Conservation (phyloP, 306 rosid genomes). For the Senna tora region DNA sequence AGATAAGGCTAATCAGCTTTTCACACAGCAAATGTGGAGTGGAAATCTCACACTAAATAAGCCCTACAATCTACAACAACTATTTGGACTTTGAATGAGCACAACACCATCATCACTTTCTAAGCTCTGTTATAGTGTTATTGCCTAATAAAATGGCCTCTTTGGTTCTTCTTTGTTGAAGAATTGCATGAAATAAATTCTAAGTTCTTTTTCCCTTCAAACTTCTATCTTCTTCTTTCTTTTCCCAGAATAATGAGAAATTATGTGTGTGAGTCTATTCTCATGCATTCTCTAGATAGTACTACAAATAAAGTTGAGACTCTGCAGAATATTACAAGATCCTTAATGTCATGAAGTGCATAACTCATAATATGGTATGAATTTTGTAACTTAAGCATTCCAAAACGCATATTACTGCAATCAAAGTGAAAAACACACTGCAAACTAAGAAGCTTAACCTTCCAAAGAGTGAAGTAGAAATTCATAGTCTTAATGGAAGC, state of each 20-base stretch:
- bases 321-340: too few species aligned
- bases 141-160: neutral
- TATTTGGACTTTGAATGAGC: constrained; percentile 36
- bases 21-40: constrained; percentile 46
- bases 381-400: too few species aligned
- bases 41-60: constrained; percentile 30
- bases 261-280: too few species aligned
- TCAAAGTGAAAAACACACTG: too few species aligned
- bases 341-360: too few species aligned
- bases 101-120: neutral
- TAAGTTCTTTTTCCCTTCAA: neutral
- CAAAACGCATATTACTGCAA: too few species aligned
- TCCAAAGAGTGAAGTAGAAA: too few species aligned
- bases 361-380: too few species aligned
- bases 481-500: too few species aligned
- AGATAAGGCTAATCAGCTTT: constrained; percentile 41
- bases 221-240: neutral
- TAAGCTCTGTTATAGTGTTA: neutral
- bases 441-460: too few species aligned
- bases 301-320: too few species aligned
- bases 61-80: constrained; percentile 44
- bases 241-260: neutral
- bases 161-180: neutral
- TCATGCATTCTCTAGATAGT: too few species aligned
- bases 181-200: neutral